Conservation (phyloP, 2,329 filamentous ascomycete species). For the Stenocarpella maydis region DNA sequence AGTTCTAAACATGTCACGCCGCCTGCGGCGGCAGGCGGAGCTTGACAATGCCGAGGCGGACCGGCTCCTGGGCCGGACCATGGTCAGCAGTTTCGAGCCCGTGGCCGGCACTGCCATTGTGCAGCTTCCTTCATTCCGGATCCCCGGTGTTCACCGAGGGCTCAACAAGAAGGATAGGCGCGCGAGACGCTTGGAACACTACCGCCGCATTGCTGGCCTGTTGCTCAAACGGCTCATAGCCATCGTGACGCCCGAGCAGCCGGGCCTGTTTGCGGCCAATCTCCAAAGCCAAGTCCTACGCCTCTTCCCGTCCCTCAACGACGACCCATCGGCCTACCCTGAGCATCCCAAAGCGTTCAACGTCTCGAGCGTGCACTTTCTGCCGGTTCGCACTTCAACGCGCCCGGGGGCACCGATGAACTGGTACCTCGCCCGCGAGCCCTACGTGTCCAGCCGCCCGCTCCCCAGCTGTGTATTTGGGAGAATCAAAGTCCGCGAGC, state of each 20-base stretch:
- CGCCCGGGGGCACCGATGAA: conserved; percentile 36
- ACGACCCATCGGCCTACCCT: conserved; percentile 21
- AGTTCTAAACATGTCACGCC: conserved; percentile 67
- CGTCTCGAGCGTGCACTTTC: conserved; percentile 57
- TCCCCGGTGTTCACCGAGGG: conserved; percentile 37
- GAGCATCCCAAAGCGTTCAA: conserved; percentile 48
- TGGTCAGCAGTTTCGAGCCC: conserved; percentile 57
- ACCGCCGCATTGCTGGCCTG: conserved; percentile 55
- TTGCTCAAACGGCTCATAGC: conserved; percentile 57
- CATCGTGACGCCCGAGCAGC: conserved; percentile 59
- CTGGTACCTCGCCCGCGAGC: conserved; percentile 58
- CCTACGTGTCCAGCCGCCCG: conserved; percentile 52
- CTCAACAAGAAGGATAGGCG: conserved; percentile 38
- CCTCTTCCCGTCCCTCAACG: conserved; percentile 57
- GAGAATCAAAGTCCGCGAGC: conserved; percentile 34
- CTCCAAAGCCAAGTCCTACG: conserved; percentile 56
- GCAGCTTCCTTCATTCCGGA: conserved; percentile 51
- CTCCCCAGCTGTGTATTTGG: conserved; percentile 39
- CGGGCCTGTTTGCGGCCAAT: conserved; percentile 51
- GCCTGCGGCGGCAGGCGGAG: conserved; percentile 54
- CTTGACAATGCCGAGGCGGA: conserved; percentile 61
- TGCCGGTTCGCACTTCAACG: conserved; percentile 44
- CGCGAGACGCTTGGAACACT: conserved; percentile 45
- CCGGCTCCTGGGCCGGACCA: conserved; percentile 58
- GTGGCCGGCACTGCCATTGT: conserved; percentile 58